Percentiles rank a stretch among this genome's conserved stretches.
phyloP scores from a whole-genome alignment of 345 rosid genomes.

The Aquilaria malaccensis region DNA sequence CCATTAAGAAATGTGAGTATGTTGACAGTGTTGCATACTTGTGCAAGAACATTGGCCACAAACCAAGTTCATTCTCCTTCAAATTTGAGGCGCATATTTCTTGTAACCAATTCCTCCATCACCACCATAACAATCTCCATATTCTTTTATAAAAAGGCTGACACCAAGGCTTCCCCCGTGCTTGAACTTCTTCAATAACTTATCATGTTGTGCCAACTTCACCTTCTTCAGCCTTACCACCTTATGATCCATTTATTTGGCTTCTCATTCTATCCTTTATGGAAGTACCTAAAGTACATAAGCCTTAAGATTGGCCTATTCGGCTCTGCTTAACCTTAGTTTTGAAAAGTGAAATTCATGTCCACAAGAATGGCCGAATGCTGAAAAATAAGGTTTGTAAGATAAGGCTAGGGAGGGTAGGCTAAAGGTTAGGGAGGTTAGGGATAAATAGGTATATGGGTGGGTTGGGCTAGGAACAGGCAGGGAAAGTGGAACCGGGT shows the following conservation, averaged over 20 bases:
- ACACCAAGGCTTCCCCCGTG: conserved; percentile 80
- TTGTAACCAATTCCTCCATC: conserved; percentile 80
- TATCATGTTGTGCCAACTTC: conserved; percentile 74
- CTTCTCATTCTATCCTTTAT: conserved; percentile 76
- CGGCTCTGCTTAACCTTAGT: conserved; percentile 16
- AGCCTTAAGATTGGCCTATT: conserved; percentile 48
- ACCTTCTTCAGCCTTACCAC: conserved; percentile 66
- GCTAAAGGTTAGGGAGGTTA: too few relatives aligned
- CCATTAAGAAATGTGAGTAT: too few relatives aligned
- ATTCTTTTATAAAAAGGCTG: conserved; percentile 49
- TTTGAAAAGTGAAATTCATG: too few relatives aligned
- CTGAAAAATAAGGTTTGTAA: too few relatives aligned
- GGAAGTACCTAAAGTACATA: conserved; percentile 60
- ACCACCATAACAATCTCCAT: conserved; percentile 74
- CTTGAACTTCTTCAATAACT: conserved; percentile 76
- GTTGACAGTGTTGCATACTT: too few relatives aligned
- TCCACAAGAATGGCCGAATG: too few relatives aligned
- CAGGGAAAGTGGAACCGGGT: too few relatives aligned
- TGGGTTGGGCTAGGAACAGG: too few relatives aligned
- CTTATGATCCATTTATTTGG: conserved; percentile 54
- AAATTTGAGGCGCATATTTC: conserved; percentile 22
- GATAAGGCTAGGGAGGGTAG: too few relatives aligned
- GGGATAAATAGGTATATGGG: too few relatives aligned
- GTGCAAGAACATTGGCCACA: too few relatives aligned
- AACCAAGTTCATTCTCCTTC: too few relatives aligned